Evolutionary conservation across 108 stramenopile genomes (phyloP), one percentile per base, ranked within the genome.

Genomic region (Schizochytrium sp.): DNA sequence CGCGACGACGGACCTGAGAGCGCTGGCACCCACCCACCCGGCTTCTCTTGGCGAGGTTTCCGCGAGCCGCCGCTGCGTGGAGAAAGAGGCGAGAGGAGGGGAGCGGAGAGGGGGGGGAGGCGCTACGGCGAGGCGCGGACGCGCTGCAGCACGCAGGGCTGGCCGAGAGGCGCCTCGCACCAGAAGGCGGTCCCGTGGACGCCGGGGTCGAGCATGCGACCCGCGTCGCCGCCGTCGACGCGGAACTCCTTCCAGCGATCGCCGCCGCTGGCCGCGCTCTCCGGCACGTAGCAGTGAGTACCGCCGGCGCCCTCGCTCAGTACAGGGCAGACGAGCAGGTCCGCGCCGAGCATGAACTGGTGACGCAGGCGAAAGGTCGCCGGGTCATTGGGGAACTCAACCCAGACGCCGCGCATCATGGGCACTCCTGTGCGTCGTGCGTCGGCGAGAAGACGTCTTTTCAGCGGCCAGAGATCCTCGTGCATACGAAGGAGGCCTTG

Each of bases 101-200:
- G 21, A 59, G 19, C 2, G 19, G 21, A 59, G 58, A 59, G n/a
- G 21, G 3, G n/a, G n/a, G 19, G 21, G 19, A n/a, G 21, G 58
- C 19, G 58, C 58, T 59, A n/a, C 29, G 16, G 34, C 19, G 16
- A 18, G 29, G 16, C 34, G 18, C 48, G 48, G 43, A 83, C 25
- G 48, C 48, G 63, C 25, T 69, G 23, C 23, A 83, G n/a, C n/a
- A 83, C 48, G 28, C 76, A 83, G 12, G 76, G 76, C 51, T 6
- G 23, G 76, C 76, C 76, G n/a, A 83, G 51, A n/a, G 76, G 51
- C n/a, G 76, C 76, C 23, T 83, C 76, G 51, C 76, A 83, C 63
- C 63, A 69, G 1, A 69, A 69, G 12, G 25, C 6, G 76, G 18
- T 83, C 16, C 45, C 51, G n/a, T 23, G 45, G 8, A 6, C 34